Evolutionary conservation across 2,329 filamentous ascomycete species (phyloP).

Genomic region (Epichloe coenophiala): DNA sequence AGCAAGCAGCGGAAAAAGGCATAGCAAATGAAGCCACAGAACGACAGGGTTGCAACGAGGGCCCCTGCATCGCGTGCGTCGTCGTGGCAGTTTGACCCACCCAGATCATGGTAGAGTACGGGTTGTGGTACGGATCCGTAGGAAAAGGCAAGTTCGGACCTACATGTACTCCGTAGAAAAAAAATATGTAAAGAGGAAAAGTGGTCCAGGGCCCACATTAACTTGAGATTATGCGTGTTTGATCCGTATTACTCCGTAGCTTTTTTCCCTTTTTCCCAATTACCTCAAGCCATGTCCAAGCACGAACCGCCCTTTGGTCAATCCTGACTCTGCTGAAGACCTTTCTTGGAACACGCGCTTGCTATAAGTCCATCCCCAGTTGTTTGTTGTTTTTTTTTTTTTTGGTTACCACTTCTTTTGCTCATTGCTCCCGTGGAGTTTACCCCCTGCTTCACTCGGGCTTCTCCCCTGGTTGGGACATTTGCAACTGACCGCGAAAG

Average conservation of each 20-base stretch:
- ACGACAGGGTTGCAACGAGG: not conserved
- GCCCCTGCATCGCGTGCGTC: not conserved
- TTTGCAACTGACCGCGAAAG: too few relatives aligned
- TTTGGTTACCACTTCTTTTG: not conserved
- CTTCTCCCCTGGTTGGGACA: too few relatives aligned
- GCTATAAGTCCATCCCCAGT: not conserved
- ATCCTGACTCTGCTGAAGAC: not conserved
- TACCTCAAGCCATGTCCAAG: not conserved
- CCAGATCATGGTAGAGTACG: not conserved
- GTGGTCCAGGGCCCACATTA: not conserved
- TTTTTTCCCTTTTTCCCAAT: not conserved
- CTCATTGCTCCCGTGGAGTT: not conserved
- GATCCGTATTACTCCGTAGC: not conserved
- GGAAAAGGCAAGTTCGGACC: not conserved
- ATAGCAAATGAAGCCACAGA: not conserved
- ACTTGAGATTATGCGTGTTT: not conserved
- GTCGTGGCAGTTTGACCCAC: not conserved
- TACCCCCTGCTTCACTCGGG: not conserved
- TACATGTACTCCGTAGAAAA: not conserved
- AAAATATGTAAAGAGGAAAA: not conserved
- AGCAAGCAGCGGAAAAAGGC: too few relatives aligned
- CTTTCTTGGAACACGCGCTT: not conserved
- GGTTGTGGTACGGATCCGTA: not conserved
- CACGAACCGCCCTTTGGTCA: not conserved
- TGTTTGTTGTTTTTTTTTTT: not conserved